phyloP scores from a whole-genome alignment of 495 filamentous ascomycete species.

The Penicillium coffeae region DNA sequence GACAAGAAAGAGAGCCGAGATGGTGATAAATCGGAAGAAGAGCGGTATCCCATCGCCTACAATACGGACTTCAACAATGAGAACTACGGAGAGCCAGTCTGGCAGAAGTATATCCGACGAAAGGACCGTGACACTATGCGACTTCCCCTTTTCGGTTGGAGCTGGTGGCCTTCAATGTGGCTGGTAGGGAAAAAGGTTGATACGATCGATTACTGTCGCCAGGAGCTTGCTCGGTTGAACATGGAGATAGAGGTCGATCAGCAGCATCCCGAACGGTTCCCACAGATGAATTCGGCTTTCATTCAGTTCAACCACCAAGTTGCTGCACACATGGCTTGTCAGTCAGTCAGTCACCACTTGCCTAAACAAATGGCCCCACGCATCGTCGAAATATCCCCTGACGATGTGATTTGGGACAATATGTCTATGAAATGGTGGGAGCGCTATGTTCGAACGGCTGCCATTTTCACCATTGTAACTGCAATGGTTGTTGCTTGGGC shows the following conservation, averaged over 20 bases:
- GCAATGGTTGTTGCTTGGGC: conserved; percentile 88
- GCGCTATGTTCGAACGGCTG: conserved; percentile 68
- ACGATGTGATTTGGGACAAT: conserved; percentile 96
- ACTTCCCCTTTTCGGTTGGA: conserved; percentile 70
- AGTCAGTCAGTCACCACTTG: conserved; percentile 84
- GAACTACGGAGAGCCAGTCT: conserved; percentile 60
- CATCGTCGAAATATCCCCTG: conserved; percentile 85
- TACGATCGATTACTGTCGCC: conserved; percentile 87
- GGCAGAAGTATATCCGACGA: conserved; percentile 76
- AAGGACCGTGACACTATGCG: conserved; percentile 85
- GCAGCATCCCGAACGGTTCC: conserved; percentile 77
- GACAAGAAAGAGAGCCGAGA: conserved; percentile 31
- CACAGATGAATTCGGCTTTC: conserved; percentile 95
- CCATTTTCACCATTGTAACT: conserved; percentile 61
- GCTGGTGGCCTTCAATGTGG: conserved; percentile 79
- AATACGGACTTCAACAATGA: conserved; percentile 64
- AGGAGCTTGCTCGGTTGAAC: conserved; percentile 84
- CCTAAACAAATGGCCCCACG: conserved; percentile 95
- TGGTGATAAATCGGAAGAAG: conserved; percentile 34
- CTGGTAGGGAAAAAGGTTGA: conserved; percentile 88
- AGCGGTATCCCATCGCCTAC: conserved; percentile 68
- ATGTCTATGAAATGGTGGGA: conserved; percentile 97
- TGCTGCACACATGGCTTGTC: conserved; percentile 96
- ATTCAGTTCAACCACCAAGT: conserved; percentile 99
- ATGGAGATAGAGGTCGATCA: conserved; percentile 93